Evolutionary conservation across 768 basidiomycete genomes (phyloP).

Genomic region (Leucosporidium scottii): DNA sequence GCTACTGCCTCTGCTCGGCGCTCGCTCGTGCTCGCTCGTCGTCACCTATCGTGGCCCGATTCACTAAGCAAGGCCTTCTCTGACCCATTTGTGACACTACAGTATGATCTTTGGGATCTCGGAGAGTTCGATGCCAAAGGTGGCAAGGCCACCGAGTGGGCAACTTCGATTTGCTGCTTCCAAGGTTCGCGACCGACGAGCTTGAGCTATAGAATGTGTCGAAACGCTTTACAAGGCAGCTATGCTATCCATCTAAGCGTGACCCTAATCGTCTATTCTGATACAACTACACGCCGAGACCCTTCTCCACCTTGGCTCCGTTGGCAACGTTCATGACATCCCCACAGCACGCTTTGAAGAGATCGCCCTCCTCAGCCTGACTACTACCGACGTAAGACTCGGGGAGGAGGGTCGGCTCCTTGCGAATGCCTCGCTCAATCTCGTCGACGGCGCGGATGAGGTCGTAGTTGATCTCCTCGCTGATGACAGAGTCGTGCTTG

Average conservation of each 20-base stretch:
- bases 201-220: no score
- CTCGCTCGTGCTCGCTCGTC: not conserved
- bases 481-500: conserved; percentile 85
- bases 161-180: no score
- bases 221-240: no score
- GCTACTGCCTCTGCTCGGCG: not conserved
- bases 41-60: no score
- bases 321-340: not conserved
- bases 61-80: not conserved
- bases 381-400: conserved; percentile 46
- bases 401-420: conserved; percentile 52
- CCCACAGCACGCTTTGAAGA: conserved; percentile 12
- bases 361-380: not conserved
- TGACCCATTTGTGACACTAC: not conserved
- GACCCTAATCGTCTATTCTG: no score
- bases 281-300: no score
- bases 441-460: conserved; percentile 80
- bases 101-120: conserved; percentile 42
- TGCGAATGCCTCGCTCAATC: conserved; percentile 56
- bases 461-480: conserved; percentile 87
- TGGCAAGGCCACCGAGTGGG: conserved; percentile 42
- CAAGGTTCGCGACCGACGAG: no score
- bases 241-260: no score
- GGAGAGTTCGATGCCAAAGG: conserved; percentile 46
- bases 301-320: no score